Evolutionary conservation across 2,329 filamentous ascomycete species (phyloP), one percentile per base, ranked within the genome.

Genomic region (Colletotrichum sp.): DNA sequence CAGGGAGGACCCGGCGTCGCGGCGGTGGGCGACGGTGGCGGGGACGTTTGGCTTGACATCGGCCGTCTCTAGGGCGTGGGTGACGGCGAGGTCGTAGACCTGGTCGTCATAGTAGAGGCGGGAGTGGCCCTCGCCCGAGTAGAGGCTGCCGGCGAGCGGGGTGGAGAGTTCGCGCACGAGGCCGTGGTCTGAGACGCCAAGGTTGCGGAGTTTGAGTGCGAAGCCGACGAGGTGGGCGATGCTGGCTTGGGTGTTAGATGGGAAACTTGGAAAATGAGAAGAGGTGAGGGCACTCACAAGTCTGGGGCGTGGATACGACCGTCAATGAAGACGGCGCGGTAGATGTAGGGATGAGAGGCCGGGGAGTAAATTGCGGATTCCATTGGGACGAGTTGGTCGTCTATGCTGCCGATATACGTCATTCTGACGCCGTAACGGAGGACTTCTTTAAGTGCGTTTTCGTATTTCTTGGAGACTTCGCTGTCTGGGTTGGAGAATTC

Each of bases 311-410:
- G 96, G 38, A 98, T 90, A 75, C 96, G 93, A 30, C 96, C 95
- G 83, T 99, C 96, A 70, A 99, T 94, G 82, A 98, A 98, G 18
- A 98, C 96, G n/a, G 96, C 95, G 32, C 97, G 93, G 83, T 96
- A 98, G 74, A 98, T 96, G 83, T 98, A 96, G 1, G 97, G 97
- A 81, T 99, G 97, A 24, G 92, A 93, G 6, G 96, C 92, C 1
- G 94, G 94, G 0, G 95, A 94, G 84, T 97, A 98, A 1, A 97
- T 92, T 18, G 96, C 96, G 4, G 96, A 98, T 92, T 87, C 96
- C 82, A 99, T 88, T 6, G 96, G 96, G 16, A 99, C 96, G 4
- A 99, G 89, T 84, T 99, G 97, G 83, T 99, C 97, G 83, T 99
- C 97, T 67, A 99, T 97, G 83, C 96, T 98, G 70, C 96, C 96